These are phyloP conservation scores for Amoebophrya sp. DNA, from an alignment of 169 alveolate species.

Conservation along the genomic window DNA sequence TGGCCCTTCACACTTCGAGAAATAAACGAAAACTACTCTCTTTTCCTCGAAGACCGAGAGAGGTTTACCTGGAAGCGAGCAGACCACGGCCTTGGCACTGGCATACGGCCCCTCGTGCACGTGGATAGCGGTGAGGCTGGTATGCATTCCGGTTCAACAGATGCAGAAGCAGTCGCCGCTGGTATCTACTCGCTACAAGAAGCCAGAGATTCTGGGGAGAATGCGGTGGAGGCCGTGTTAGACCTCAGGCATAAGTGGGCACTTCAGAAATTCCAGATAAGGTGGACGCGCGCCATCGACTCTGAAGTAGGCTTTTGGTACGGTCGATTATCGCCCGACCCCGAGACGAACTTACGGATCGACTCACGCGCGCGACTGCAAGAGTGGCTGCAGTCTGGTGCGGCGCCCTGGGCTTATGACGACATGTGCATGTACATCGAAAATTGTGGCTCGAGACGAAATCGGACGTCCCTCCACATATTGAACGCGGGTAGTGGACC, in stretches of 20 bases:
- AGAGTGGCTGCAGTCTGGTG: not conserved
- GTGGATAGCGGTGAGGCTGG: not conserved
- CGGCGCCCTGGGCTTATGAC: slow-evolving; percentile 5
- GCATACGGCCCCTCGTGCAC: not conserved
- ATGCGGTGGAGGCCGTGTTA: not conserved
- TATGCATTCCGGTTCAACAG: not conserved
- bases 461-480: not conserved
- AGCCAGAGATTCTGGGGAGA: not conserved
- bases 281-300: slow-evolving; percentile 28
- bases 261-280: not conserved
- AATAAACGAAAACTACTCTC: not conserved
- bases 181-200: not conserved
- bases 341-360: not conserved
- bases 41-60: not conserved
- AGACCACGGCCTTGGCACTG: no score
- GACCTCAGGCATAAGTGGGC: not conserved
- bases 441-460: no score
- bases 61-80: not conserved
- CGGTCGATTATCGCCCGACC: not conserved
- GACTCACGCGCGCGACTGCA: not conserved
- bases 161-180: not conserved
- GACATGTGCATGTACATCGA: not conserved
- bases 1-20: slow-evolving; percentile 26
- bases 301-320: not conserved
- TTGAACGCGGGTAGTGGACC: slow-evolving; percentile 33